Evolutionary conservation across 306 rosid species (phyloP), one percentile per base, ranked within the genome.

Genomic region (Glycyrrhiza uralensis): DNA sequence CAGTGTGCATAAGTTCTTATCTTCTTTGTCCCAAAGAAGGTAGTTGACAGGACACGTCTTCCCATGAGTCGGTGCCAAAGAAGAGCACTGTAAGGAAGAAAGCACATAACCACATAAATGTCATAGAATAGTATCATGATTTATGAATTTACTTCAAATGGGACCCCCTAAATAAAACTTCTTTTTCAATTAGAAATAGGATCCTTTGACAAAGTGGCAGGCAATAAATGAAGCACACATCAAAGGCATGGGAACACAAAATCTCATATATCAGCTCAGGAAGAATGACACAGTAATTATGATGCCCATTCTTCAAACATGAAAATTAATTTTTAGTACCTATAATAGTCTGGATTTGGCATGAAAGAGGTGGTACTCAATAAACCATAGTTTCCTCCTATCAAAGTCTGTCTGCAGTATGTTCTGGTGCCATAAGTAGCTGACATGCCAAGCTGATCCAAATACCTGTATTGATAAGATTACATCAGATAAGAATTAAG

Each of bases 381-480:
- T 58, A 91, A 86, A 75, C 99, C 99, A 62, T 95, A 95, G 87
- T 86, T 91, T 61, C 99, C 97, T 10, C 99, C 99, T 2, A 95
- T 72, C 85, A 91, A 86, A 17, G 87, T 79, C 71, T 95, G 99
- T 73, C 99, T 91, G 81, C 99, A 95, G 76, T 91, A 95, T 0
- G 99, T 88, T 78, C 29, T 86, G 17, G 99, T 95, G 74, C 84
- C 91, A 69, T 70, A 88, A 47, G 86, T 19, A 6, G 99, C 86
- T 71, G 97, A 81, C 99, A 89, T 95, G 19, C 92, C 97, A 45
- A 91, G 89, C 87, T 95, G 99, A 80, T 91, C 99, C 81, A 95
- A 66, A 73, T 91, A 95, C 99, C 99, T 94, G 82, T 54, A 28
- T 45, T 24, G 1, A 56, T 62, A 52, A 17, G 36, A 59, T 24